Percentiles rank a stretch among this genome's conserved stretches.
phyloP scores from a whole-genome alignment of 1,284 basidiomycete genomes.

The Ganoderma meredithae region DNA sequence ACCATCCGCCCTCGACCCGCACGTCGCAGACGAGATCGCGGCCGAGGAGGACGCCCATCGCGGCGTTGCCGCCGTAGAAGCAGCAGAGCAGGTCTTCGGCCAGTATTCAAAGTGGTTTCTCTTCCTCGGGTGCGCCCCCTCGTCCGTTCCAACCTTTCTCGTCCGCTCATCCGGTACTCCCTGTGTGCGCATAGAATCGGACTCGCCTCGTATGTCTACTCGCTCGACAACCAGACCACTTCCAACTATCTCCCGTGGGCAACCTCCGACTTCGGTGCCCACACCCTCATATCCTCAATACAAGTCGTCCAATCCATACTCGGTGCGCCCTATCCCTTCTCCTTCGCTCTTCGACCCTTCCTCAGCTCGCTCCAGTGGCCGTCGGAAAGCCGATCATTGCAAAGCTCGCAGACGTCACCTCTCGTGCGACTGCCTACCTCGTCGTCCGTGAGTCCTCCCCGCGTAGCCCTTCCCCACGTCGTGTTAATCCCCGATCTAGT shows the following conservation, averaged over 20 bases:
- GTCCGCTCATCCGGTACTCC: background rate
- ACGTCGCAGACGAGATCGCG: constrained; percentile 30
- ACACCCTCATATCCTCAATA: constrained; percentile 75
- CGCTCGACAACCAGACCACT: constrained; percentile 75
- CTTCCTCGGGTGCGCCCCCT: constrained; percentile 58
- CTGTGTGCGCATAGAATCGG: constrained; percentile 53
- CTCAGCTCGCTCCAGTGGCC: constrained; percentile 48
- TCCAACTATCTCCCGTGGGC: constrained; percentile 72
- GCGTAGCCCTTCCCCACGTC: too few species aligned
- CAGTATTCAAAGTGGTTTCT: constrained; percentile 65
- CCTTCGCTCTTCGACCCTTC: constrained; percentile 49
- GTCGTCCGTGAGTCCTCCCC: constrained; percentile 59
- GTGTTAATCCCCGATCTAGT: constrained; percentile 43
- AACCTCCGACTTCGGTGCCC: constrained; percentile 63
- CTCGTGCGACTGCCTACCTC: constrained; percentile 64
- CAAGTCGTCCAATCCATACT: constrained; percentile 68
- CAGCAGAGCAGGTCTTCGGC: constrained; percentile 58
- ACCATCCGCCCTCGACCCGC: constrained; percentile 21
- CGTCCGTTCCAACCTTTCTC: background rate
- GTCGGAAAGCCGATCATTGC: constrained; percentile 84
- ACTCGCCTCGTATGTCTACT: constrained; percentile 80
- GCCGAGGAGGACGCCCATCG: constrained; percentile 46
- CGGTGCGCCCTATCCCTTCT: constrained; percentile 50
- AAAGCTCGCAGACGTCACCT: constrained; percentile 77
- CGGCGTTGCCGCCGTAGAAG: constrained; percentile 61